Conservation (phyloP, 305 asterid genomes). For the Fraxinus greggii region DNA sequence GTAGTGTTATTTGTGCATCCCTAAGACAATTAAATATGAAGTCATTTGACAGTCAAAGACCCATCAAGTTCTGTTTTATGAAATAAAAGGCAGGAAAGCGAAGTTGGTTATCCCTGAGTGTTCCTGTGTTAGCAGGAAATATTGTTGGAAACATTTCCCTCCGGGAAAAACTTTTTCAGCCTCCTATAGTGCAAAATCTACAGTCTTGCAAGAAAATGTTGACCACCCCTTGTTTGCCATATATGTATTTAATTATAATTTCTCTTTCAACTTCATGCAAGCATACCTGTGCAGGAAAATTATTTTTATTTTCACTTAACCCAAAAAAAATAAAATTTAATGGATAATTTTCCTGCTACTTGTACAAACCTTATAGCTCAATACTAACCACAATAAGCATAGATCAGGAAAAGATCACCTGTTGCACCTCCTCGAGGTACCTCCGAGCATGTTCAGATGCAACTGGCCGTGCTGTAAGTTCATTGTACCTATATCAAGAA, state of each 20-base stretch:
- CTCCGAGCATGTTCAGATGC: conserved; percentile 68
- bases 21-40: not conserved
- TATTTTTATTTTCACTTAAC: not conserved
- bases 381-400: not conserved
- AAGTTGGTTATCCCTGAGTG: not conserved
- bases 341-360: not conserved
- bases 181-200: not conserved
- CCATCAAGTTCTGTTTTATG: not conserved
- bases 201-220: not conserved
- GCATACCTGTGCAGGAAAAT: conserved; percentile 2
- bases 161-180: not conserved
- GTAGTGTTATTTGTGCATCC: not conserved
- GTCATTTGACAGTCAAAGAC: not conserved
- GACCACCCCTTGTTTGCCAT: not conserved
- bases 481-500: conserved; percentile 56
- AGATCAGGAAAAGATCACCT: conserved; percentile 43
- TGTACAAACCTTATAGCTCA: not conserved
- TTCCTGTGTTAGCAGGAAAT: not conserved
- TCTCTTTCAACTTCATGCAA: conserved; percentile 7
- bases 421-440: conserved; percentile 63
- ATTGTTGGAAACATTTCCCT: not conserved
- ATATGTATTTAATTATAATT: not conserved
- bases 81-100: not conserved
- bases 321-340: not conserved
- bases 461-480: conserved; percentile 87